Percentiles rank a stretch among this genome's conserved stretches.
Conservation (phyloP, 768 basidiomycete species). For the Nevesoporus exiguus region DNA sequence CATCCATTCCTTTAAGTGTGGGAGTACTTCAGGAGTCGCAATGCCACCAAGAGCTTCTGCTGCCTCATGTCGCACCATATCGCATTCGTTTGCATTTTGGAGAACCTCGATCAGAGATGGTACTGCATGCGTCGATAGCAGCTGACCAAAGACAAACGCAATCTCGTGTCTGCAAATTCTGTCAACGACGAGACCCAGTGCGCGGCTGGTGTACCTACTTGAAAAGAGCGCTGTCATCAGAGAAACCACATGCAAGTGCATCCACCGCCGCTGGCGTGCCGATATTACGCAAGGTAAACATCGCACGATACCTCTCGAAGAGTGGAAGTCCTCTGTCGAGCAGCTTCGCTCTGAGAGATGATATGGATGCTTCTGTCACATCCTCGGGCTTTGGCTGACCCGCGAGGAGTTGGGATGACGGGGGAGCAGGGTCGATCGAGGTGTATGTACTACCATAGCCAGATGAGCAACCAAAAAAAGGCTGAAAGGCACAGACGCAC, state of each 20-base stretch:
- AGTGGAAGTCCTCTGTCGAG: constrained; percentile 67
- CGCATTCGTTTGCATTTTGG: constrained; percentile 67
- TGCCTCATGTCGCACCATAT: constrained; percentile 98
- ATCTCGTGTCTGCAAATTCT: constrained; percentile 80
- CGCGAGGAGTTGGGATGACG: constrained; percentile 59
- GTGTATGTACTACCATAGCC: constrained; percentile 54
- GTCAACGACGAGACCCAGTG: not conserved
- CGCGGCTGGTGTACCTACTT: constrained; percentile 53
- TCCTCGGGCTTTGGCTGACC: constrained; percentile 53
- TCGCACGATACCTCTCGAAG: constrained; percentile 94
- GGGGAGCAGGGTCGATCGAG: constrained; percentile 88
- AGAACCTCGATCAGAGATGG: constrained; percentile 80
- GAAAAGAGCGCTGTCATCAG: constrained; percentile 88
- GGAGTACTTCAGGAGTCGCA: constrained; percentile 86
- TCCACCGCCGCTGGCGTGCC: constrained; percentile 81
- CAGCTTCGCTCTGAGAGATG: constrained; percentile 55
- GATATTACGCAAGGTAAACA: constrained; percentile 97
- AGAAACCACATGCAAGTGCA: constrained; percentile 88
- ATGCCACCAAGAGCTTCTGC: constrained; percentile 99
- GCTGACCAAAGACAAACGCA: constrained; percentile 96
- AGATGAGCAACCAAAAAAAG: not conserved
- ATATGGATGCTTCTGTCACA: constrained; percentile 45
- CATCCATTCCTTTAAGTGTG: constrained; percentile 84
- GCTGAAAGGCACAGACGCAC: constrained; percentile 27
- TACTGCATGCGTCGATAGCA: constrained; percentile 84